Base-by-base conservation (phyloP, 1,284 basidiomycete genomes). In the Irpex sp. region DNA sequence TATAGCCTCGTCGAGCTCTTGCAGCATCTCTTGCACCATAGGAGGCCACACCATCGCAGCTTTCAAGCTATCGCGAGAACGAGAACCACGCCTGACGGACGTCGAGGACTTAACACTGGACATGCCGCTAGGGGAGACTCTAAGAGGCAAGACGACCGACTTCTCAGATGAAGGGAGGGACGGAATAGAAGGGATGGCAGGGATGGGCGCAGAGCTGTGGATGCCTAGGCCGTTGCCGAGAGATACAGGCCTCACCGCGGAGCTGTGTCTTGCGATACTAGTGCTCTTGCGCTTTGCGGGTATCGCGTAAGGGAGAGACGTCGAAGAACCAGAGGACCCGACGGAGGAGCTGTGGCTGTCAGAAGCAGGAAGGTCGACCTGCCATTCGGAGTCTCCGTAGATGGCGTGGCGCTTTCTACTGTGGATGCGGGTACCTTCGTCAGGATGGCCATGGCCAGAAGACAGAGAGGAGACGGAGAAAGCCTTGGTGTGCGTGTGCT, bases 391-490 rank as follows among this genome's bases (percentile, higher is more conserved):
- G 19, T 55, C 57, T 43, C 61, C 63, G 54, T 65, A 65, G 47
- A 65, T 65, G 8, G 63, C 63, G 35, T 65, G 63, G 15, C 63
- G 60, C 53, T 62, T 65, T 11, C 39, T 53, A 19, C 36, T 55
- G 31, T 60, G 39, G n/a, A 49, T n/a, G 5, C 53, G 57, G 13
- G 43, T 60, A 8, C 60, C 61, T 15, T 57, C 63, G 15, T 39
- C 47, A 7, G 60, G 19, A 17, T 55, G 53, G 19, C 37, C 21
- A 17, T 55, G 53, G 19, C 37, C 21, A 19, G 43, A 21, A 21
- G 57, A 58, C 6, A 61, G 31, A 15, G 36, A 51, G 7, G 58
- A 58, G 8, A 37, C 57, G 5, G 60, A 59, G 33, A 65, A 37
- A 11, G 63, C 59, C 54, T 62, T 65, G 4, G 63, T 58, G 35